Base-by-base conservation (phyloP, 2,329 filamentous ascomycete species). In the Aspergillus alliaceus region DNA sequence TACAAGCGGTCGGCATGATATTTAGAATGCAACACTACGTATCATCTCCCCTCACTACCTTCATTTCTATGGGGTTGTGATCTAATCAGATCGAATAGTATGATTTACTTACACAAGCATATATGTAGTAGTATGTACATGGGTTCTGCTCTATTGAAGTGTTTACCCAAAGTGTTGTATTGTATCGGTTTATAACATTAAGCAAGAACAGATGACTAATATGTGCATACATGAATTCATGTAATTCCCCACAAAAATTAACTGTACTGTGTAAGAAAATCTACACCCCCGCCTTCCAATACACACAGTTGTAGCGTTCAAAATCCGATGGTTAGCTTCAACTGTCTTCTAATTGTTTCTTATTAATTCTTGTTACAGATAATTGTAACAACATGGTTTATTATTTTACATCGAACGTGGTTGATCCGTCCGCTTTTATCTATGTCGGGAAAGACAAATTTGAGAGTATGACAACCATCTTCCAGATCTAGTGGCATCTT, bases 401-500 rank as follows among this genome's bases (percentile, higher is more conserved):
- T 79, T 98, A 98, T 76, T 98, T 95, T 75, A 95, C 87, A 1
- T 98, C 93, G 25, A 93, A 85, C 60, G 86, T 87, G 40, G 91
- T 96, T 37, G 83, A 87, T 12, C 93, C 95, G 2, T 74, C 91
- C 31, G 93, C 91, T 40, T 93, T 89, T 72, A 87, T 99, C 70
- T 99, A 99, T 74, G 91, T 97, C 58, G 95, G 95, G 76, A 99
- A 98, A 77, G 95, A 99, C 82, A 99, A 99, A 79, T 93, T 95
- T 67, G 95, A 99, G 81, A 99, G 95, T 97, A 82, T 71, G 88
- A 65, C 50, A 44, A 34, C 49, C 34, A 63, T 31, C 53, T 34
- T 49, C 50, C 48, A 39, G 27, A 35, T 47, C 24, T 20, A 25
- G 51, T n/a, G 53, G 56, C 24, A 46, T 51, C 22, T 44, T 22